Evolutionary conservation across 192 early-diverging fungal genomes (phyloP).

Genomic region (Entomortierella beljakovae): DNA sequence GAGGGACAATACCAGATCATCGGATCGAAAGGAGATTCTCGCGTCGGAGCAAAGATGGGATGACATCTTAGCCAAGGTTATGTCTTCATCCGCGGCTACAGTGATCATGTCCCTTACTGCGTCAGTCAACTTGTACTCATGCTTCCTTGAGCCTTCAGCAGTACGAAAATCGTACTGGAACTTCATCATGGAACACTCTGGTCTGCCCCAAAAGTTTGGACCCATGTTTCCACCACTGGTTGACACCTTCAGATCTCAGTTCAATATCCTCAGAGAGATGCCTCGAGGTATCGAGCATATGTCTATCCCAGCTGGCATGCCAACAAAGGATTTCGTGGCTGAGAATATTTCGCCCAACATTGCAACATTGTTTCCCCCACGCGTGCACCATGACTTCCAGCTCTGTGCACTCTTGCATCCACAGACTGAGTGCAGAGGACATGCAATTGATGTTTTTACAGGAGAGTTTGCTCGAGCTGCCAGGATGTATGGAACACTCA

Average conservation of each 20-base stretch:
- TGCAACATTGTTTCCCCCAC: constrained; percentile 50
- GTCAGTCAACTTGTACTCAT: constrained; percentile 60
- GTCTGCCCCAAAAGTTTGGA: constrained; percentile 56
- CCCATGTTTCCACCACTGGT: constrained; percentile 58
- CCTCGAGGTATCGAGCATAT: constrained; percentile 33
- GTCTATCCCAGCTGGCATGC: constrained; percentile 59
- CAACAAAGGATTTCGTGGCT: constrained; percentile 64
- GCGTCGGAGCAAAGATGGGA: constrained; percentile 54
- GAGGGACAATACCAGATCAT: constrained; percentile 16
- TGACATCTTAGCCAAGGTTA: constrained; percentile 56
- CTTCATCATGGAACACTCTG: constrained; percentile 63
- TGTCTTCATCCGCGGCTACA: constrained; percentile 54
- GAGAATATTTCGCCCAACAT: constrained; percentile 65
- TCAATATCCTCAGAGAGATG: constrained; percentile 33
- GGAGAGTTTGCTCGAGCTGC: constrained; percentile 64
- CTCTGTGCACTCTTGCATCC: constrained; percentile 75
- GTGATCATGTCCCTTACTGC: constrained; percentile 62
- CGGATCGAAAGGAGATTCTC: constrained; percentile 13
- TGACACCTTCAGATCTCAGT: constrained; percentile 36
- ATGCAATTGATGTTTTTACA: constrained; percentile 53
- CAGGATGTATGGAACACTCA: constrained; percentile 73
- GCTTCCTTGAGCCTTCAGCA: constrained; percentile 67
- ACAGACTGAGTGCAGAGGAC: constrained; percentile 60
- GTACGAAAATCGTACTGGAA: constrained; percentile 68
- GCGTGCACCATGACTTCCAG: constrained; percentile 63